Evolutionary conservation across 2,329 filamentous ascomycete genomes (phyloP).

Genomic region (Pseudocercospora fijiensis): DNA sequence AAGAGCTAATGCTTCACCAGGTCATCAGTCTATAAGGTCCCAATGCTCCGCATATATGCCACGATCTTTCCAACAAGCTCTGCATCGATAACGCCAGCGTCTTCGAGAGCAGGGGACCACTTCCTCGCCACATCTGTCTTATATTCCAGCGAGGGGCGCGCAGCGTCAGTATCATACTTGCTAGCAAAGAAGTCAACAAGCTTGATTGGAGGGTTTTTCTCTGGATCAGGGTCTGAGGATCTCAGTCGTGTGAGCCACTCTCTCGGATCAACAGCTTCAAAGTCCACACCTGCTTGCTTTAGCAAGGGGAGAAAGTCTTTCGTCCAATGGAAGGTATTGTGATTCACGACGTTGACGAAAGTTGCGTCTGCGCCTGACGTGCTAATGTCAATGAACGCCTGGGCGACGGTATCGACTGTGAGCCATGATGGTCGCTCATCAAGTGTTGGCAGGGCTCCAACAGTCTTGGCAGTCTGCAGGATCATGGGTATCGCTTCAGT

Average conservation of each 20-base stretch:
- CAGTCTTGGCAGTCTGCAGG: constrained; percentile 48
- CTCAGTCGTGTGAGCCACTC: constrained; percentile 51
- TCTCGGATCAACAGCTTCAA: constrained; percentile 45
- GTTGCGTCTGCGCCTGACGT: constrained; percentile 37
- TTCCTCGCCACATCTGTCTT: constrained; percentile 8
- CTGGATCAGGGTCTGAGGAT: constrained; percentile 44
- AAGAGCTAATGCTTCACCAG: background rate
- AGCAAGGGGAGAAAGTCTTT: constrained; percentile 55
- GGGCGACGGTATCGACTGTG: constrained; percentile 46
- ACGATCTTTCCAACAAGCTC: constrained; percentile 16
- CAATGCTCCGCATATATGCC: constrained; percentile 7
- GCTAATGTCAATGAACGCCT: constrained; percentile 38
- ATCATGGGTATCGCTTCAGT: constrained; percentile 54
- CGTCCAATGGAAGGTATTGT: constrained; percentile 53
- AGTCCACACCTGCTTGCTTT: constrained; percentile 46
- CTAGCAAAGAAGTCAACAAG: constrained; percentile 35
- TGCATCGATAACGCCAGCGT: background rate
- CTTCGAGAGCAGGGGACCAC: constrained; percentile 2
- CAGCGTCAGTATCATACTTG: constrained; percentile 30
- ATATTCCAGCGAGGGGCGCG: background rate
- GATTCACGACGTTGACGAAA: constrained; percentile 43
- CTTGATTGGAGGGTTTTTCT: constrained; percentile 36
- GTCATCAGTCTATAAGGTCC: constrained; percentile 10
- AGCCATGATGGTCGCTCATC: constrained; percentile 44
- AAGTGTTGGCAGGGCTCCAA: constrained; percentile 49